Evolutionary conservation across 257 asterid species (phyloP), one percentile per base, ranked within the genome.

Genomic region (Thymus mandschuricus): DNA sequence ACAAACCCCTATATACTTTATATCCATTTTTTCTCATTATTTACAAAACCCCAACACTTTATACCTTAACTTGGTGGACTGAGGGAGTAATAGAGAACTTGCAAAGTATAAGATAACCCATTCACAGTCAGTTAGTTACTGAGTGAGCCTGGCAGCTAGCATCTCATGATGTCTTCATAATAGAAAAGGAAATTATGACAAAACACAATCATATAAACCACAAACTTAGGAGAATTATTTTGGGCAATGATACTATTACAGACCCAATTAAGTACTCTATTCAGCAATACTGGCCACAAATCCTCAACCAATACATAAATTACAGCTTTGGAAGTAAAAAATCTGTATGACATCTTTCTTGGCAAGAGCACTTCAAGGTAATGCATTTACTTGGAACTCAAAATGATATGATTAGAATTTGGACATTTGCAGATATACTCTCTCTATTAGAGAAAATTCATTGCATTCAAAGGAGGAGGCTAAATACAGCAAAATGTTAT

Each of bases 241-340:
- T 29, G 57, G 43, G 57, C 41, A 57, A 29, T n/a, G 40, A 35
- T 35, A 35, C 40, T 35, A 6, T 35, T 35, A 35, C 40, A 35
- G 40, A 35, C 40, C 40, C 40, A 35, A 3, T 2, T 35, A 1
- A 35, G 40, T 3, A 6, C 40, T 6, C 40, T 35, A 1, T 35
- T 35, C 4, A 35, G 40, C 3, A 35, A 35, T 35, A 35, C 1
- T n/a, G 56, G 56, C 5, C 29, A 6, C 56, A 50, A 13, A 50
- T 8, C 28, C 56, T 50, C 56, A 50, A 50, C 27, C 4, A 27
- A 54, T 54, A 38, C 27, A 29, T 28, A 54, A 52, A n/a, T 27
- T 52, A 57, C 64, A 57, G 35, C 33, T 48, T 69, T 43, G 74
- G 59, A 69, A 69, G 64, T 55, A 43, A 43, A 33, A 21, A 69